Evolutionary conservation across 495 filamentous ascomycete genomes (phyloP).

Genomic region (Neurospora sp.): DNA sequence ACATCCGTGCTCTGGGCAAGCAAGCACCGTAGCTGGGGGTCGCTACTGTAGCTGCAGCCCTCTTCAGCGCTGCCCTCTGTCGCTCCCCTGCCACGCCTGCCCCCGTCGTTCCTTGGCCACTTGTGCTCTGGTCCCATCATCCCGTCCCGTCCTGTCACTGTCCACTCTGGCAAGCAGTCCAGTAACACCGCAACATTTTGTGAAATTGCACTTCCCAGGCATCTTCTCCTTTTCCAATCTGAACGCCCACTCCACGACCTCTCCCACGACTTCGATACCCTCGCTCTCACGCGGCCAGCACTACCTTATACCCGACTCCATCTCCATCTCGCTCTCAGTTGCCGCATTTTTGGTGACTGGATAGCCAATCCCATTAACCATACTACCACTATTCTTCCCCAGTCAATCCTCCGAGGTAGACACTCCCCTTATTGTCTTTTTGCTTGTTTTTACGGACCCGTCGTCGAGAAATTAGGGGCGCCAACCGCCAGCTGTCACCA

Average conservation of each 20-base stretch:
- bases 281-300: constrained; percentile 8
- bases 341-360: constrained; percentile 16
- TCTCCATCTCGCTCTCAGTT: neutral
- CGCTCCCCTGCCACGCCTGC: neutral
- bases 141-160: neutral
- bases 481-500: constrained; percentile 15
- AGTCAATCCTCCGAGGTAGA: constrained; percentile 7
- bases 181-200: constrained; percentile 26
- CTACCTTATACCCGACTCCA: constrained; percentile 2
- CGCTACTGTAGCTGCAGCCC: neutral
- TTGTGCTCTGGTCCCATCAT: neutral
- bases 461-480: neutral
- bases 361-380: constrained; percentile 17
- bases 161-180: neutral
- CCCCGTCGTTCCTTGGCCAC: neutral
- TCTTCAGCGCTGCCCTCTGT: neutral
- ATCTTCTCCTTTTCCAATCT: constrained; percentile 24
- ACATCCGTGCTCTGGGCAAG: neutral
- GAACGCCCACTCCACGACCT: neutral
- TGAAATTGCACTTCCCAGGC: constrained; percentile 30
- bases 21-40: neutral
- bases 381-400: constrained; percentile 7
- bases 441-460: neutral
- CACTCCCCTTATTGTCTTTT: constrained; percentile 10
- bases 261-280: constrained; percentile 11